phyloP scores from a whole-genome alignment of 2,329 filamentous ascomycete genomes.

The Tolypocladium ovalisporum region DNA sequence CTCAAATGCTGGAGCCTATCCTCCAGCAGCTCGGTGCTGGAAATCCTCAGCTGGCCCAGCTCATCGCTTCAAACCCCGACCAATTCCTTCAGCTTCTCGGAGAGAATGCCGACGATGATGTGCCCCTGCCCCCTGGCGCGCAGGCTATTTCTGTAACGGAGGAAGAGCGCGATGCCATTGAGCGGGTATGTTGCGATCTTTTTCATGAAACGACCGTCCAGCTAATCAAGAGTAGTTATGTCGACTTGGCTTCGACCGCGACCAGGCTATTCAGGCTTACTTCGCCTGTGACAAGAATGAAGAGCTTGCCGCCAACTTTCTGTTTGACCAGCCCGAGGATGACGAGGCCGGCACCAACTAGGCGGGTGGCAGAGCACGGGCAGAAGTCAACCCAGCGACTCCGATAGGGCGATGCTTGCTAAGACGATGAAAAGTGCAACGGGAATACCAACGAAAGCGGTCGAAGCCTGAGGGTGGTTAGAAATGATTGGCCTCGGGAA shows the following conservation, averaged over 20 bases:
- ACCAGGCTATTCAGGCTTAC: slow-evolving; percentile 93
- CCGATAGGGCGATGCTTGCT: slow-evolving; percentile 10
- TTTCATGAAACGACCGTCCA: neutral
- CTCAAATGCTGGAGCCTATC: slow-evolving; percentile 97
- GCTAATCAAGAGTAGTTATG: slow-evolving; percentile 51
- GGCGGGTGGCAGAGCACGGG: slow-evolving; percentile 6
- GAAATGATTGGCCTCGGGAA: neutral
- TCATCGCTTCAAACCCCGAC: slow-evolving; percentile 86
- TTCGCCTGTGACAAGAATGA: slow-evolving; percentile 99
- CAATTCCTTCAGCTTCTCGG: slow-evolving; percentile 85
- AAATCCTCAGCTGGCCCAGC: slow-evolving; percentile 85
- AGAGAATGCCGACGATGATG: slow-evolving; percentile 78
- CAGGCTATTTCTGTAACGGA: slow-evolving; percentile 87
- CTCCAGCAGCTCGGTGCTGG: slow-evolving; percentile 90
- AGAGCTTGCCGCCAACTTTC: slow-evolving; percentile 92
- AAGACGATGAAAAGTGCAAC: slow-evolving; percentile 13
- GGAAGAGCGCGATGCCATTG: slow-evolving; percentile 94
- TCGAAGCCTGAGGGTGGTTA: neutral
- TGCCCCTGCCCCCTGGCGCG: slow-evolving; percentile 73
- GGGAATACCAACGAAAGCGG: neutral
- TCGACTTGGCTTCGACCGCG: slow-evolving; percentile 83
- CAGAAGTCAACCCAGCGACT: neutral
- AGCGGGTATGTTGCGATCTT: slow-evolving; percentile 53
- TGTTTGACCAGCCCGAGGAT: slow-evolving; percentile 94
- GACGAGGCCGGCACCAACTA: slow-evolving; percentile 46